Evolutionary conservation across 2,329 filamentous ascomycete species (phyloP), one percentile per base, ranked within the genome.

Genomic region (Drechslerella dactyloides): DNA sequence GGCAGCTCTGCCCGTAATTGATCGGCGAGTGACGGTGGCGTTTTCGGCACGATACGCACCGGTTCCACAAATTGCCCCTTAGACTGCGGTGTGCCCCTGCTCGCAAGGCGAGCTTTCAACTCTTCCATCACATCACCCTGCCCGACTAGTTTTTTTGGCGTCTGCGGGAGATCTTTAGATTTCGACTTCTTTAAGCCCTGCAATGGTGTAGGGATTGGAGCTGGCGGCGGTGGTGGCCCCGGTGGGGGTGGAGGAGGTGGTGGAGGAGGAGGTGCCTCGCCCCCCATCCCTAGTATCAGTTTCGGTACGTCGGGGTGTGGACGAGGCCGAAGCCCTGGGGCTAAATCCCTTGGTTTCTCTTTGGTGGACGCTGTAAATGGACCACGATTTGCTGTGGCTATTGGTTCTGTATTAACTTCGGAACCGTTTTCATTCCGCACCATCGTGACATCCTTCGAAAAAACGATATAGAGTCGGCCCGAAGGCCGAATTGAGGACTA

Each of bases 291-390:
- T 7, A 13, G 27, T 6, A 48, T 44, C n/a, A 35, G 54, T 15
- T 30, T 60, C 6, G 59, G 53, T 17, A 70, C 48, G n/a, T 50
- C 54, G 7, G 66, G 59, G 6, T 53, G 66, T 15, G 51, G 27
- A 42, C 60, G 57, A 19, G 68, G 68, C 50, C 68, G 35, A 40
- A 72, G 68, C 13, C 68, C 68, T 30, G 42, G 42, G 33, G 55
- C 60, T 48, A 72, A 21, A 55, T 65, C 60, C 30, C 30, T 52
- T 27, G 65, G 65, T 13, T 58, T 51, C 2, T 51, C 59, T 21
- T 60, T 59, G 2, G 35, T 60, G 15, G 19, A 52, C 8, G 35
- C 24, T 23, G 24, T 23, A 6, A 59, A 17, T 1, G 56, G 33
- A 37, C 24, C 48, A 3, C 27, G 37, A 17, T 54, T 33, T 8